phyloP scores from a whole-genome alignment of 257 asterid species.

The Datura wrightii region DNA sequence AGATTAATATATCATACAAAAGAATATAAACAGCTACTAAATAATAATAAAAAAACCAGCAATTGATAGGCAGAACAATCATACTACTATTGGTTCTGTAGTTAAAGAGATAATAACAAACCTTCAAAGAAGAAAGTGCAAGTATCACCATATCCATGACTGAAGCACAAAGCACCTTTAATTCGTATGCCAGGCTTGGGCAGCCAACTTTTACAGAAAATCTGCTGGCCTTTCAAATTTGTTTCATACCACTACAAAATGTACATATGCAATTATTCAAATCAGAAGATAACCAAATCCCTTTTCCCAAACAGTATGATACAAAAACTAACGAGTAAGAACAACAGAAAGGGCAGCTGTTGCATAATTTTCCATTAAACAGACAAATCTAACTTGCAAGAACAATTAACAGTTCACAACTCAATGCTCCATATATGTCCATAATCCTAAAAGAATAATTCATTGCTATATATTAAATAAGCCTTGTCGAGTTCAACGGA shows the following conservation, averaged over 20 bases:
- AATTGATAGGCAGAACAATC: neutral
- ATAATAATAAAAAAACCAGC: neutral
- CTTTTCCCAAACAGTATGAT: neutral
- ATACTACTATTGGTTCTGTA: neutral
- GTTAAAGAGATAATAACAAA: slow-evolving; percentile 38
- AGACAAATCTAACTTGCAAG: neutral
- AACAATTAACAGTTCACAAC: neutral
- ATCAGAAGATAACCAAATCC: neutral
- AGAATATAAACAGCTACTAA: neutral
- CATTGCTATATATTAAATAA: neutral
- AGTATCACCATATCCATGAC: slow-evolving; percentile 98
- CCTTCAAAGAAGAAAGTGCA: slow-evolving; percentile 99
- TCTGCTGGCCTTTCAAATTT: slow-evolving; percentile 79
- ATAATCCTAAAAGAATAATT: neutral
- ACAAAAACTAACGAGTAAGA: neutral
- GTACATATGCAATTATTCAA: neutral
- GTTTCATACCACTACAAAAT: slow-evolving; percentile 83
- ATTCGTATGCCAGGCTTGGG: slow-evolving; percentile 88
- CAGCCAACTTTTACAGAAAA: slow-evolving; percentile 95
- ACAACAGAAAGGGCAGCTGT: slow-evolving; percentile 15
- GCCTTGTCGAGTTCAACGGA: neutral
- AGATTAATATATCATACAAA: slow-evolving; percentile 32
- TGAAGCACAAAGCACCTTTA: slow-evolving; percentile 88
- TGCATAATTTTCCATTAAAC: slow-evolving; percentile 18
- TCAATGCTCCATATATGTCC: neutral